These are phyloP conservation scores for Lachnellula subtilissima DNA, from an alignment of 2,329 filamentous ascomycete species.

Conservation along the genomic window DNA sequence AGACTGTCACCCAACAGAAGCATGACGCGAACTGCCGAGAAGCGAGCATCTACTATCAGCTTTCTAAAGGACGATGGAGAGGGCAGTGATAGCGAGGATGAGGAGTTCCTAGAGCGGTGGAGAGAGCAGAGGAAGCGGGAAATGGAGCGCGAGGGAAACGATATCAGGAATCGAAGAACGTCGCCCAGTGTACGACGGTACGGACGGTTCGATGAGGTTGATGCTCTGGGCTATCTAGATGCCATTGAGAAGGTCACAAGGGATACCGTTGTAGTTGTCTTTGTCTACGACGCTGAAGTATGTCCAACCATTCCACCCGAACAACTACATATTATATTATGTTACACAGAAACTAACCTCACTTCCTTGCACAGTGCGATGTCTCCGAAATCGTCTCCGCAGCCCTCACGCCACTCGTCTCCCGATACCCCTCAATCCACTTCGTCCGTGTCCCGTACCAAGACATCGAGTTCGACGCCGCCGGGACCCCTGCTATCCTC, in stretches of 20 bases:
- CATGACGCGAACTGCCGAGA: constrained; percentile 11
- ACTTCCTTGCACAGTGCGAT: constrained; percentile 56
- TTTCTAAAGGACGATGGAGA: constrained; percentile 27
- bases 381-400: constrained; percentile 75
- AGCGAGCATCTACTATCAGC: constrained; percentile 18
- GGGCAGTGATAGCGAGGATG: constrained; percentile 47
- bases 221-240: constrained; percentile 90
- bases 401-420: constrained; percentile 70
- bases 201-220: constrained; percentile 76
- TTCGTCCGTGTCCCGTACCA: constrained; percentile 90
- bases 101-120: constrained; percentile 87
- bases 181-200: constrained; percentile 75
- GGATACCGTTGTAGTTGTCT: constrained; percentile 84
- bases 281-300: constrained; percentile 86
- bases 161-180: constrained; percentile 59
- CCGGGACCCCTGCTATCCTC: constrained; percentile 79
- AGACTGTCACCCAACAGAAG: constrained; percentile 44
- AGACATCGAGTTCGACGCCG: constrained; percentile 90
- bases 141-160: constrained; percentile 58
- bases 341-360: constrained; percentile 19
- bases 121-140: constrained; percentile 74
- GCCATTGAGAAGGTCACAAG: constrained; percentile 84
- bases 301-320: constrained; percentile 25
- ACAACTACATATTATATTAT: background rate
- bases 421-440: constrained; percentile 63